phyloP scores from a whole-genome alignment of 306 rosid genomes.

The Prunus salicina region DNA sequence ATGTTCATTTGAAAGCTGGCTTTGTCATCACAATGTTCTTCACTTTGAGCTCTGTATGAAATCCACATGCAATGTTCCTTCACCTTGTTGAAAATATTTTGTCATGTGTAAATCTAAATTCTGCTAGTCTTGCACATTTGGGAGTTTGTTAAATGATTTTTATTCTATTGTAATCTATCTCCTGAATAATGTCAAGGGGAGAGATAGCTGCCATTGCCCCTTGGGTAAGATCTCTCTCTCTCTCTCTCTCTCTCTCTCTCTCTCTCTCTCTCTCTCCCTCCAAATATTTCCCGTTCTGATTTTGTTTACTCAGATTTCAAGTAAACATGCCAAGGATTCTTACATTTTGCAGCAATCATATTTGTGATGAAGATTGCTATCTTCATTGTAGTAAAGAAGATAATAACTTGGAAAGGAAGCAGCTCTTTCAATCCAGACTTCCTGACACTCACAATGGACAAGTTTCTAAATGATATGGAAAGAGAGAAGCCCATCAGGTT shows the following conservation, averaged over 20 bases:
- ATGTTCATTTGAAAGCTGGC: neutral
- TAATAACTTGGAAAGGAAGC: neutral
- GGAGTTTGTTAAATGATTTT: neutral
- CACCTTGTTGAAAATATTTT: neutral
- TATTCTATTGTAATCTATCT: neutral
- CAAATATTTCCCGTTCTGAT: neutral
- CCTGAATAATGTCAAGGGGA: neutral
- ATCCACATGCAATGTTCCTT: neutral
- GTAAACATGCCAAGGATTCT: neutral
- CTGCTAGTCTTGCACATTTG: neutral
- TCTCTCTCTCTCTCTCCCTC: neutral
- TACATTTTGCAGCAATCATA: constrained; percentile 22
- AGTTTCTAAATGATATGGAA: constrained; percentile 38
- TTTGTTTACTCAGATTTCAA: neutral
- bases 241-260: too few species aligned
- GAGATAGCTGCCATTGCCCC: neutral
- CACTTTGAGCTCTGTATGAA: neutral
- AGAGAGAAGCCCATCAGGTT: constrained; percentile 40
- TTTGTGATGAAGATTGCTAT: constrained; percentile 16
- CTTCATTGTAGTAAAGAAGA: neutral
- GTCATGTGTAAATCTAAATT: neutral
- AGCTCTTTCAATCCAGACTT: neutral
- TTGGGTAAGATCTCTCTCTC: neutral
- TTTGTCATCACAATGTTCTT: neutral
- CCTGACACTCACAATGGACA: constrained; percentile 28